These are phyloP conservation scores for Eucalyptus erythrocorys DNA, from an alignment of 345 rosid species.

Conservation along the genomic window DNA sequence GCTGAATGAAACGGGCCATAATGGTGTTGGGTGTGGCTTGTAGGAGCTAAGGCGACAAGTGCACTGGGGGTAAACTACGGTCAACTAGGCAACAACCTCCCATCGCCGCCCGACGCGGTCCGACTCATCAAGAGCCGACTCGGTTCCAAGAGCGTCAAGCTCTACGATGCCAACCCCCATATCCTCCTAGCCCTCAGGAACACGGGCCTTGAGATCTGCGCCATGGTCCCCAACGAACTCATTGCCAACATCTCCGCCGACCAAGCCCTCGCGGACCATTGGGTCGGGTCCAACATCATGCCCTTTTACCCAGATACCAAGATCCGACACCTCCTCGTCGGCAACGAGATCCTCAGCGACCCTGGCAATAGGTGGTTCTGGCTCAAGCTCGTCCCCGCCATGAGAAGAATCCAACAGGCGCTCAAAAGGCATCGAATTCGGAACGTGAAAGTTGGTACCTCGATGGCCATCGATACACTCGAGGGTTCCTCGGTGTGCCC, in stretches of 20 bases:
- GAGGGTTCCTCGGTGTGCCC: conserved; percentile 40
- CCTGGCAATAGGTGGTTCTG: conserved; percentile 4
- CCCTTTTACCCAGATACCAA: conserved; percentile 35
- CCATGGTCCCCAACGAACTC: conserved; percentile 63
- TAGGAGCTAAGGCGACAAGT: conserved; percentile 38
- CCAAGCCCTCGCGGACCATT: conserved; percentile 35
- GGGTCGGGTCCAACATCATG: conserved; percentile 46
- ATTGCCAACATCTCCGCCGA: conserved; percentile 32
- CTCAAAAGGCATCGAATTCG: conserved; percentile 18
- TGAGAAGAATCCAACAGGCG: conserved; percentile 48
- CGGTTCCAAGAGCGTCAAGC: conserved; percentile 48
- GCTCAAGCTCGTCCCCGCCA: conserved; percentile 57
- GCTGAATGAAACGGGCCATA: accelerated
- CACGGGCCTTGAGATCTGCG: conserved; percentile 47
- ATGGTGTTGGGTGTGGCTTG: neutral
- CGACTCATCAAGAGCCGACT: conserved; percentile 30
- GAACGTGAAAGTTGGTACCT: conserved; percentile 63
- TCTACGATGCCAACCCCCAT: conserved; percentile 60
- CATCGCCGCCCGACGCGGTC: conserved; percentile 31
- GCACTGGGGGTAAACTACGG: conserved; percentile 74
- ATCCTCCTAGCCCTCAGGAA: conserved; percentile 42
- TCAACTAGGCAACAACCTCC: conserved; percentile 67
- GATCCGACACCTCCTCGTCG: conserved; percentile 79
- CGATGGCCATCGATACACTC: conserved; percentile 53
- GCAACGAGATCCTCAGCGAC: conserved; percentile 63